Conservation (phyloP, 164 flowering plant species). For the Macadamia integrifolia region DNA sequence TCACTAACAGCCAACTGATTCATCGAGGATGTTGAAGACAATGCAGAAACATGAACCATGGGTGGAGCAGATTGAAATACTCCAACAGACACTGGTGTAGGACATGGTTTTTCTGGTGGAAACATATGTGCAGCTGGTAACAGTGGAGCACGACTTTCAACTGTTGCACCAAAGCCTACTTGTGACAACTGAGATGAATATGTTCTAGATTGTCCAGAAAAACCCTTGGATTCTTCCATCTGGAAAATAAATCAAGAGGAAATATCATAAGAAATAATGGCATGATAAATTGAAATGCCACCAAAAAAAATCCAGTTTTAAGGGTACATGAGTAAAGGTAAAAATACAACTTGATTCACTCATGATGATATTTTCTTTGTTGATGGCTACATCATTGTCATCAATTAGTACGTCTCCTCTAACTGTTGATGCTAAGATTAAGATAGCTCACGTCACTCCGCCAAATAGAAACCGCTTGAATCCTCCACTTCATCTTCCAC, state of each 20-base stretch:
- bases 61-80: slow-evolving; percentile 32
- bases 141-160: slow-evolving; percentile 33
- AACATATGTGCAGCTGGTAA: slow-evolving; percentile 27
- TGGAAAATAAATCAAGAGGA: slow-evolving; percentile 15
- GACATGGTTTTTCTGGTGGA: slow-evolving; percentile 33
- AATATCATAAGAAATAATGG: not conserved
- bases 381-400: too few relatives aligned
- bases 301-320: not conserved
- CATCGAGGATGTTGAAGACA: slow-evolving; percentile 30
- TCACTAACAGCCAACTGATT: slow-evolving; percentile 40
- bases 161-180: slow-evolving; percentile 24
- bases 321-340: not conserved
- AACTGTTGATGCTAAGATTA: too few relatives aligned
- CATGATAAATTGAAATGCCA: not conserved
- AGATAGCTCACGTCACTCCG: too few relatives aligned
- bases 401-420: too few relatives aligned
- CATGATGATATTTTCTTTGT: too few relatives aligned
- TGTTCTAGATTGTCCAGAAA: slow-evolving; percentile 33
- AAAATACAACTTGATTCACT: not conserved
- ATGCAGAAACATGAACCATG: slow-evolving; percentile 33
- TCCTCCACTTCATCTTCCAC: too few relatives aligned
- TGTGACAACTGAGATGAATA: slow-evolving; percentile 42
- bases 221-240: slow-evolving; percentile 78
- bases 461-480: too few relatives aligned
- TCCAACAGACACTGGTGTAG: slow-evolving; percentile 30